Base-by-base conservation (phyloP, 768 basidiomycete species). In the Tylopilus vinaceipallidus region DNA sequence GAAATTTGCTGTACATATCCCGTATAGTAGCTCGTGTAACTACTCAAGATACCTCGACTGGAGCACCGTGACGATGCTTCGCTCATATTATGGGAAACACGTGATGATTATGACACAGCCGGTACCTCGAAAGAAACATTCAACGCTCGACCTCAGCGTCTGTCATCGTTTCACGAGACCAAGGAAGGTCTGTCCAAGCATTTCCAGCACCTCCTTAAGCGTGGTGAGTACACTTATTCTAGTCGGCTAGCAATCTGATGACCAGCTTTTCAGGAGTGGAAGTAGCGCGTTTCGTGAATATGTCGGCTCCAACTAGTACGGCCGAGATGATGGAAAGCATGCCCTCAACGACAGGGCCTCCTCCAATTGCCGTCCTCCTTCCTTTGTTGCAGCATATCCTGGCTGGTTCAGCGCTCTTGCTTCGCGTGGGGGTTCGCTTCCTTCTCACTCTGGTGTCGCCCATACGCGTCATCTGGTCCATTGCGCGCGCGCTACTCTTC, bases 401-500 rank as follows among this genome's bases (percentile, higher is more conserved):
- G n/a, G 29, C 43, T 10, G 55, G 45, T 9, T 40, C 30, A 2
- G 55, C 56, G 12, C 30, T 56, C 24, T 30, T 62, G n/a, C n/a
- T 62, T 38, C 55, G 43, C 10, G 27, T 62, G 35, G 54, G 33
- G 11, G 2, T 44, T 29, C 50, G 49, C 37, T 24, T 50, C 33
- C 32, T 64, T 30, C 36, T 63, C 37, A 45, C 29, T 2, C n/a
- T 44, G 38, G 44, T 42, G 19, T 45, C 49, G 33, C 67, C 66
- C 9, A 22, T 67, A 42, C 49, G 42, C 45, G 41, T 58, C 17
- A 46, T 69, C 35, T 67, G 61, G 53, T 53, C 58, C 17, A 52
- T 67, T 11, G 16, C 67, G 2, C 35, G 58, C 6, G 79, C 78
- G 55, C 29, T 81, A 32, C 56, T 85, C 42, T 74, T 76, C 3